These are phyloP conservation scores for Linum tenue DNA, from an alignment of 345 rosid species.

Conservation along the genomic window DNA sequence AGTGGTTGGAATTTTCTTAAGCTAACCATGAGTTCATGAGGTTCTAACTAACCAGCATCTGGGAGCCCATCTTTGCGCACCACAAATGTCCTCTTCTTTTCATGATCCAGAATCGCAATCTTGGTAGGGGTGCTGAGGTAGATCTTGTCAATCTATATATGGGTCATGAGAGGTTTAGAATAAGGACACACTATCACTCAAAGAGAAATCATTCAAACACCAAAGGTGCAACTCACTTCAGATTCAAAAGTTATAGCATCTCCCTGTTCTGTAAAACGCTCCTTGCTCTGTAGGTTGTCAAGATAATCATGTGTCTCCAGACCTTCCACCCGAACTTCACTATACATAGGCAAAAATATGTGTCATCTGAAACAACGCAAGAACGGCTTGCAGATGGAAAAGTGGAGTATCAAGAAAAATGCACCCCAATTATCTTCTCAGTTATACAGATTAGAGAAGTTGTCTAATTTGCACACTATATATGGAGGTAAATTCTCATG, in stretches of 20 bases:
- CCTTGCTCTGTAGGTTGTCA: constrained; percentile 74
- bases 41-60: constrained; percentile 62
- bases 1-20: neutral
- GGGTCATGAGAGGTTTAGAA: neutral
- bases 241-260: constrained; percentile 93
- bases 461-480: no score
- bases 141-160: neutral
- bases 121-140: constrained; percentile 28
- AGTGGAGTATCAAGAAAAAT: neutral
- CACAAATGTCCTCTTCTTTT: constrained; percentile 89
- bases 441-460: neutral
- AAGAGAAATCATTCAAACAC: neutral
- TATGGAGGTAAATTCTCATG: no score
- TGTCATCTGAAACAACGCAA: neutral
- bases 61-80: constrained; percentile 93
- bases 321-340: constrained; percentile 97
- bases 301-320: constrained; percentile 88
- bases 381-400: neutral
- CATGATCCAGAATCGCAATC: constrained; percentile 90
- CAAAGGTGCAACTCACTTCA: constrained; percentile 41
- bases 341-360: constrained; percentile 27
- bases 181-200: neutral
- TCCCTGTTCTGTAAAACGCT: constrained; percentile 86
- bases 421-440: neutral
- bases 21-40: neutral